Evolutionary conservation across 192 early-diverging fungal species (phyloP).

Genomic region (Coemansia sp.): DNA sequence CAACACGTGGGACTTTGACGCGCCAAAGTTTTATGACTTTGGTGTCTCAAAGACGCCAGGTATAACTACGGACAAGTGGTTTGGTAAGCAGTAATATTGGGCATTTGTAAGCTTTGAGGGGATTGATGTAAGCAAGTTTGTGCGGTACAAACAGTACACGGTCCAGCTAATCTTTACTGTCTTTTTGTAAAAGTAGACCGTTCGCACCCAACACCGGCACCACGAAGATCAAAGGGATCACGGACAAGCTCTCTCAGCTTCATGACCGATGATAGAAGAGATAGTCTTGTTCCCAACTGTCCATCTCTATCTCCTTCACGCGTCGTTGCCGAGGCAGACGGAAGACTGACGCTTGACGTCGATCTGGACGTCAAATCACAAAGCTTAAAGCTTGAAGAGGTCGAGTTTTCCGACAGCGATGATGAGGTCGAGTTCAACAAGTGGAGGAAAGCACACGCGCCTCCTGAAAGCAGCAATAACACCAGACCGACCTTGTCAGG

Average conservation of each 20-base stretch:
- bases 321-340: slow-evolving; percentile 23
- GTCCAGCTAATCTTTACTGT: not conserved
- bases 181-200: slow-evolving; percentile 23
- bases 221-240: slow-evolving; percentile 17
- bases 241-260: slow-evolving; percentile 20
- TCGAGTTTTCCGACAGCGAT: slow-evolving; percentile 45
- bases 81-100: slow-evolving; percentile 39
- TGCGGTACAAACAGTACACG: not conserved
- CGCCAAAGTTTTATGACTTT: slow-evolving; percentile 54
- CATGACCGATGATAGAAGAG: slow-evolving; percentile 24
- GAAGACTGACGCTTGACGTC: slow-evolving; percentile 27
- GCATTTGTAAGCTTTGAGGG: not conserved
- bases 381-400: slow-evolving; percentile 7
- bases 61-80: slow-evolving; percentile 44
- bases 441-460: slow-evolving; percentile 36
- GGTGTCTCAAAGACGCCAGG: slow-evolving; percentile 48
- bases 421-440: slow-evolving; percentile 51
- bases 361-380: not conserved
- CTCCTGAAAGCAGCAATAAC: not conserved
- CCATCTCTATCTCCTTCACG: slow-evolving; percentile 49
- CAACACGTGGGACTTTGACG: slow-evolving; percentile 52
- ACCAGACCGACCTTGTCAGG: not conserved
- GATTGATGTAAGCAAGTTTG: not conserved
- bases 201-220: slow-evolving; percentile 46
- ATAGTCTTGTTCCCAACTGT: slow-evolving; percentile 34